Base-by-base conservation (phyloP, 2,329 filamentous ascomycete genomes). In the Dactylellina sp. region DNA sequence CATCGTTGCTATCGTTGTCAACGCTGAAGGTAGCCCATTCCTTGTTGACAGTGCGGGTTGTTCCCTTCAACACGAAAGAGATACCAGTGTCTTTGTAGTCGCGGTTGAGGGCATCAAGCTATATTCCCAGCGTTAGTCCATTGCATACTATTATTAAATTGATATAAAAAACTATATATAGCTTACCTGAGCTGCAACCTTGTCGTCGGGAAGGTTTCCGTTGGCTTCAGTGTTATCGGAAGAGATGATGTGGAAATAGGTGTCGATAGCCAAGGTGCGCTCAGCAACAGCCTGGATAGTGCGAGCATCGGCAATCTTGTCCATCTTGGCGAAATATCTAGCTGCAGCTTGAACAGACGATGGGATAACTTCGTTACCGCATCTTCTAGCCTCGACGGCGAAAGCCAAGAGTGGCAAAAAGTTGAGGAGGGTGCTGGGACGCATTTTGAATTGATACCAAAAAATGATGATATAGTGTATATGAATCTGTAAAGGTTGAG, bases 91-190 rank as follows among this genome's bases (percentile, higher is more conserved):
- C 80, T n/a, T 79, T 80, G 65, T 83, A 86, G 14, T 82, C 83
- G 0, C 75, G 62, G 78, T 86, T 86, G 76, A 86, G 76, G 18
- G 82, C 81, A 5, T 78, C 75, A n/a, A 86, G 76, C 80, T 86
- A 83, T 9, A 62, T 47, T 14, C 18, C 4, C 44, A 28, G 7
- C 20, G 56, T 20, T 46, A 39, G 7, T n/a, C 37, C 28, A 18
- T 44, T 56, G 32, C 22, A 12, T 46, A 55, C 14, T 16, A 4
- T 2, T 56, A 50, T 16, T n/a, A 4, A 46, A 32, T 9, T 44
- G 7, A 11, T n/a, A n/a, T n/a, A n/a, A n/a, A n/a, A n/a, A n/a
- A n/a, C n/a, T n/a, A n/a, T n/a, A n/a, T 25, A 14, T 7, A 42
- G n/a, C 53, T 42, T 76, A 80, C 68, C 71, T 80, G 79, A n/a